Evolutionary conservation across 371 early-diverging fungal genomes (phyloP).

Genomic region (Lichtheimia hyalospora): DNA sequence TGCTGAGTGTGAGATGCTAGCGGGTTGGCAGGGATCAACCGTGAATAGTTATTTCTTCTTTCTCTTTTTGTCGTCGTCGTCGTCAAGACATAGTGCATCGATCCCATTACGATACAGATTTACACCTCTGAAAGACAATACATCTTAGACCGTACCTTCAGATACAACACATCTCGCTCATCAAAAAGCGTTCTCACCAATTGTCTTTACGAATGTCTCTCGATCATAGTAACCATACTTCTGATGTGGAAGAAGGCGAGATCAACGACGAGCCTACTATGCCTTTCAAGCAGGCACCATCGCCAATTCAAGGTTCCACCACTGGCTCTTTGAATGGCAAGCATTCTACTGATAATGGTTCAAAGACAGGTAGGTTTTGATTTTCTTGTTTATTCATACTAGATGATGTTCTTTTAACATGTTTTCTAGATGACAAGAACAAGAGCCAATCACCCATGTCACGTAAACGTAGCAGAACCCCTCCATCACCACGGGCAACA

Average conservation of each 20-base stretch:
- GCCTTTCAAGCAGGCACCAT: too few species aligned
- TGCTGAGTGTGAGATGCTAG: too few species aligned
- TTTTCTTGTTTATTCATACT: neutral
- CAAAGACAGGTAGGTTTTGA: neutral
- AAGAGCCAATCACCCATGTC: neutral
- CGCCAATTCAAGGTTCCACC: too few species aligned
- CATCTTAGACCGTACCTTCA: too few species aligned
- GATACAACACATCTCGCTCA: too few species aligned
- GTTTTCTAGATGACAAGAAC: neutral
- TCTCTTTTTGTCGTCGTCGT: too few species aligned
- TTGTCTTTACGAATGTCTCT: slow-evolving; percentile 14
- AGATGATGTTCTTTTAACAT: neutral
- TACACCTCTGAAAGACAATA: too few species aligned
- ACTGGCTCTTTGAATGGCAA: neutral
- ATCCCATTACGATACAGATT: too few species aligned
- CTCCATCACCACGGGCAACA: slow-evolving; percentile 10
- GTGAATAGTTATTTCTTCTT: too few species aligned
- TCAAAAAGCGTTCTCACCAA: neutral
- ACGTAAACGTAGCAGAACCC: neutral
- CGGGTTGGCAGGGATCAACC: too few species aligned
- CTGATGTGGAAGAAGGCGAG: slow-evolving; percentile 33
- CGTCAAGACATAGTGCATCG: too few species aligned
- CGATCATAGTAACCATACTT: slow-evolving; percentile 13
- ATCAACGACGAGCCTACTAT: slow-evolving; percentile 17
- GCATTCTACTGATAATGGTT: neutral